These are phyloP conservation scores for Thozetella sp. DNA, from an alignment of 495 filamentous ascomycete species.

Conservation along the genomic window DNA sequence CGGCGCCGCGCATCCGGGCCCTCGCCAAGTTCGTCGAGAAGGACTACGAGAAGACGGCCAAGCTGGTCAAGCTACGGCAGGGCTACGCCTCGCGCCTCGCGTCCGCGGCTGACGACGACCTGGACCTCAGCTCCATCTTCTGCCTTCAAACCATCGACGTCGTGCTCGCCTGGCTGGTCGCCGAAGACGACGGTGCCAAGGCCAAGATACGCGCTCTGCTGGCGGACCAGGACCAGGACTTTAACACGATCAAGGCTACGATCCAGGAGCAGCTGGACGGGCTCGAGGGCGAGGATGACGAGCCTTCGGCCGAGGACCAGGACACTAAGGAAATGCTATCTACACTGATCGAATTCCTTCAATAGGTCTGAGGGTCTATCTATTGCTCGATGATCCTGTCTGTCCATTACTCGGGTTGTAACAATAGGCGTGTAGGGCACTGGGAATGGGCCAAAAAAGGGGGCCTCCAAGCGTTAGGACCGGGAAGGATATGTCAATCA, in stretches of 20 bases:
- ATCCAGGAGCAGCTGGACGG: slow-evolving; percentile 69
- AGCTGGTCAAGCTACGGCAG: slow-evolving; percentile 68
- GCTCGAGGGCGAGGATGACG: slow-evolving; percentile 44
- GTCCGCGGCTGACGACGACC: slow-evolving; percentile 62
- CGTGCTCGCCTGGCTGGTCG: slow-evolving; percentile 88
- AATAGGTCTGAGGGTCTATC: slow-evolving; percentile 22
- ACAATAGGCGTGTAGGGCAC: neutral
- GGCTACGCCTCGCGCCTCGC: slow-evolving; percentile 70
- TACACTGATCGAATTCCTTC: slow-evolving; percentile 64
- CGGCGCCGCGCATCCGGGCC: slow-evolving; percentile 75
- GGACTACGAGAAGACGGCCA: slow-evolving; percentile 82
- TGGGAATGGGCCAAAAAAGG: neutral
- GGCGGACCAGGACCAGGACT: slow-evolving; percentile 65
- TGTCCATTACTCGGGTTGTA: neutral
- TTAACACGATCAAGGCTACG: slow-evolving; percentile 65
- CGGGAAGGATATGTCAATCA: neutral
- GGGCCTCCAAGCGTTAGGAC: neutral
- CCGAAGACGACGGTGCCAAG: slow-evolving; percentile 83
- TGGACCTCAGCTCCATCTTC: slow-evolving; percentile 53
- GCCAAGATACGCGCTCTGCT: slow-evolving; percentile 64
- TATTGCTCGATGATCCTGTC: too few relatives aligned
- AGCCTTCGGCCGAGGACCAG: slow-evolving; percentile 49
- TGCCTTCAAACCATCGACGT: slow-evolving; percentile 85
- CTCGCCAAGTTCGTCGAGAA: slow-evolving; percentile 96
- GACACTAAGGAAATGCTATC: slow-evolving; percentile 71